Conservation (phyloP, 192 early-diverging fungal genomes). For the Backusella tarrabulga region DNA sequence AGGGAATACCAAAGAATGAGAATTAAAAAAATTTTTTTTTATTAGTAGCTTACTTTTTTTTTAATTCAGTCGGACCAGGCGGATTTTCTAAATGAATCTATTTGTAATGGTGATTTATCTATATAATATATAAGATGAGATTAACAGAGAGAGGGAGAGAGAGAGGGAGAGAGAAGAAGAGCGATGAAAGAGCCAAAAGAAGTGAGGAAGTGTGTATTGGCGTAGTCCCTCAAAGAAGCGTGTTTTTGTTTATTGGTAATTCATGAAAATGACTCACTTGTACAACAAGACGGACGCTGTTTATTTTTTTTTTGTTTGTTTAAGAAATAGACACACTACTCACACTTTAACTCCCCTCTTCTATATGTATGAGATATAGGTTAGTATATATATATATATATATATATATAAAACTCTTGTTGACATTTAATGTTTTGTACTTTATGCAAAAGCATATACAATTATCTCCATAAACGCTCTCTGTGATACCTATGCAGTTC, state of each 20-base stretch:
- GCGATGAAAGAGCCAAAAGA: not conserved
- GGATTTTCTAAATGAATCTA: too few species aligned
- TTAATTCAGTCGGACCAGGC: not conserved
- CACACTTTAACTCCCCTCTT: not conserved
- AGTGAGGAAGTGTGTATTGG: not conserved
- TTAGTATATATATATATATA: too few species aligned
- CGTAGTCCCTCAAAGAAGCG: not conserved
- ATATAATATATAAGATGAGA: not conserved
- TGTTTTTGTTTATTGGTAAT: not conserved
- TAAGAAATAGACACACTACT: not conserved
- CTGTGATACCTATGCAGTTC: constrained; percentile 1
- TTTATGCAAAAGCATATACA: not conserved
- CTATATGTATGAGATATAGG: too few species aligned
- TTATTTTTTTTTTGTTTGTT: not conserved
- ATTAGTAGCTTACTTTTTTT: not conserved
- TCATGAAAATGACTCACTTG: not conserved
- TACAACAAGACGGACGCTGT: not conserved
- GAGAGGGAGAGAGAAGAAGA: not conserved
- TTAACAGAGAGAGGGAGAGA: not conserved
- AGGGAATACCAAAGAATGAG: not conserved
- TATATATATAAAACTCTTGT: not conserved
- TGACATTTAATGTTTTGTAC: not conserved
- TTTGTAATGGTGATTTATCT: not conserved
- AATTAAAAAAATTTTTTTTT: not conserved
- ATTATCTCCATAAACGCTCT: not conserved